Conservation (phyloP, 768 basidiomycete genomes). For the Pholiota microspora region DNA sequence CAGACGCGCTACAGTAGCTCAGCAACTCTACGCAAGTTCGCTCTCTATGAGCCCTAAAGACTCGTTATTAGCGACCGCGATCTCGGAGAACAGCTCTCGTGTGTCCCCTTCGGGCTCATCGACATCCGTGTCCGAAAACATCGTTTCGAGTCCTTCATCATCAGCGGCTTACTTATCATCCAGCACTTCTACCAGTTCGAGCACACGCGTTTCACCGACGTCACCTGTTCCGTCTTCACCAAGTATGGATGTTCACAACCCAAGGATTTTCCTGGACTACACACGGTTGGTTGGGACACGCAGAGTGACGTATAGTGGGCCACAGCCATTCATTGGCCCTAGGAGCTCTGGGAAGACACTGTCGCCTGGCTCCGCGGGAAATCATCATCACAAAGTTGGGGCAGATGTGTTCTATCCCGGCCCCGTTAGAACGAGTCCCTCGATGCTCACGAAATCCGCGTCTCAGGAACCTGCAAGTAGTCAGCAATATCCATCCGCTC, state of each 20-base stretch:
- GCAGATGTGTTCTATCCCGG: conserved; percentile 8
- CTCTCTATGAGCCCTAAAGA: conserved; percentile 4
- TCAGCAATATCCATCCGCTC: conserved; percentile 1
- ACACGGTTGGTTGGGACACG: conserved; percentile 24
- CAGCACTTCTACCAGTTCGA: not conserved
- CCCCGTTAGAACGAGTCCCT: conserved; percentile 5
- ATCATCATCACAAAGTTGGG: not conserved
- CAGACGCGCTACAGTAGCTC: conserved; percentile 23
- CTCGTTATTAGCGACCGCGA: not conserved
- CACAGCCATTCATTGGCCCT: conserved; percentile 11
- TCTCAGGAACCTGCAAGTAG: conserved; percentile 1
- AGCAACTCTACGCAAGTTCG: conserved; percentile 25
- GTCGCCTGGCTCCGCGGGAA: not conserved
- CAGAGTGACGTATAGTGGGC: conserved; percentile 21
- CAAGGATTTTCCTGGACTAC: conserved; percentile 22
- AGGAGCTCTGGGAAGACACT: not conserved
- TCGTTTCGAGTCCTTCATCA: not conserved
- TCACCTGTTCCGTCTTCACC: conserved; percentile 11
- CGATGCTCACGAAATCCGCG: not conserved
- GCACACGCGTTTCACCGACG: conserved; percentile 17
- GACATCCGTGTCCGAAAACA: conserved; percentile 12
- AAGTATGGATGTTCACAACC: conserved; percentile 21
- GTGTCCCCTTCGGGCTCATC: conserved; percentile 11
- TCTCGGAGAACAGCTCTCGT: not conserved
- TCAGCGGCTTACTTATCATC: not conserved